phyloP scores from a whole-genome alignment of 139 green algal genomes.

The Raphidocelis subcapitata region DNA sequence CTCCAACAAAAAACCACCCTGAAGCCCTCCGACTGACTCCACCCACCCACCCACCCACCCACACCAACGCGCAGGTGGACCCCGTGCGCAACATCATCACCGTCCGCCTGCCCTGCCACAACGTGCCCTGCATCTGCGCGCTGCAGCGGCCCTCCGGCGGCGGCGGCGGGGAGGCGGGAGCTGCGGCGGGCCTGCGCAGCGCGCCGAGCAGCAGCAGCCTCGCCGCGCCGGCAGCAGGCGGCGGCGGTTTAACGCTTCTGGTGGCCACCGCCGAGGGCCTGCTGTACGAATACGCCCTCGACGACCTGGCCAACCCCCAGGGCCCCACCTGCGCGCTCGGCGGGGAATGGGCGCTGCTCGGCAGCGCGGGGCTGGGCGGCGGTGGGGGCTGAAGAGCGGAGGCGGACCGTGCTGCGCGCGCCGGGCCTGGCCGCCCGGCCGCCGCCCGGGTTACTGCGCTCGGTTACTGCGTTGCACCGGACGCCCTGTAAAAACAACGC shows the following conservation, averaged over 20 bases:
- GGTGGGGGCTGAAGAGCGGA: too few relatives aligned
- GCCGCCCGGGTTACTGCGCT: too few relatives aligned
- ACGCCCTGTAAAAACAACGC: too few relatives aligned
- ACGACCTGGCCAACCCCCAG: conserved; percentile 11
- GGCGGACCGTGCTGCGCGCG: too few relatives aligned
- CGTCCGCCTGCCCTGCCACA: conserved; percentile 45
- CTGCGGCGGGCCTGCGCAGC: not conserved
- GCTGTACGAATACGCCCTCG: conserved; percentile 56
- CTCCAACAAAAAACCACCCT: not conserved
- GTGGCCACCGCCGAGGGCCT: conserved; percentile 57
- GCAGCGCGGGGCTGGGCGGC: conserved; percentile 15
- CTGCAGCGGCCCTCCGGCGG: conserved; percentile 16
- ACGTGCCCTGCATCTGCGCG: conserved; percentile 30
- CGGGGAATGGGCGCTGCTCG: conserved; percentile 39
- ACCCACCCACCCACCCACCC: not conserved
- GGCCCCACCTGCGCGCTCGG: conserved; percentile 32
- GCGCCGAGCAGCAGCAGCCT: conserved; percentile 1
- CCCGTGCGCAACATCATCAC: conserved; percentile 51
- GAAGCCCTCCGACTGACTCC: too few relatives aligned
- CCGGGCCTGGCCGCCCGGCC: too few relatives aligned
- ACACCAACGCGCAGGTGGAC: conserved; percentile 37
- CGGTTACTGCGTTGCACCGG: too few relatives aligned
- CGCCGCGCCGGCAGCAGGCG: not conserved
- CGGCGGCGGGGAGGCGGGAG: not conserved
- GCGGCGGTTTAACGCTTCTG: conserved; percentile 29